A percentile compares a stretch with the other conserved stretches of the same genome.
These are phyloP conservation scores for Epichloe uncinata DNA, from an alignment of 2,329 filamentous ascomycete genomes.

Conservation along the genomic window DNA sequence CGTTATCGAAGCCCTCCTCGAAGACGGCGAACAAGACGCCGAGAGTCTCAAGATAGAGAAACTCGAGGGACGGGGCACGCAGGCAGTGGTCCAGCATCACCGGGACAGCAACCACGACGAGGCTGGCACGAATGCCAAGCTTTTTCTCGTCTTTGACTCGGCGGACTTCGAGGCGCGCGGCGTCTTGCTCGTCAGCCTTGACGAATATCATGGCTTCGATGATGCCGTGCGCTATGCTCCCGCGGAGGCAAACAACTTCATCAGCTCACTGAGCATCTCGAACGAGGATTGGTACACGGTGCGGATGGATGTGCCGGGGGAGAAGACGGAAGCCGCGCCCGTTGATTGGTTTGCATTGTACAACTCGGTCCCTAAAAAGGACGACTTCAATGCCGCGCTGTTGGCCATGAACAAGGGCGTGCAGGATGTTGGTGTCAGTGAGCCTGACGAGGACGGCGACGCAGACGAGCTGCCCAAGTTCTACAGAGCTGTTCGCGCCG, in stretches of 20 bases:
- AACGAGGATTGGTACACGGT: slow-evolving; percentile 4
- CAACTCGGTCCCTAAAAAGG: not conserved
- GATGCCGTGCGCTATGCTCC: slow-evolving; percentile 1
- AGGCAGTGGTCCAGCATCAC: not conserved
- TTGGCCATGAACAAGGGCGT: slow-evolving; percentile 1
- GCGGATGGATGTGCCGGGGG: not conserved
- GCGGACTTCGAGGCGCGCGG: not conserved
- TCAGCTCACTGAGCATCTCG: slow-evolving; percentile 1
- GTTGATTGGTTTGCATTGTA: slow-evolving; percentile 1
- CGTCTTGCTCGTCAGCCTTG: slow-evolving; percentile 1
- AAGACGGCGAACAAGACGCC: not conserved
- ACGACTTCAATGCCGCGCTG: not conserved
- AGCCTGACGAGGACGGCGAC: not conserved
- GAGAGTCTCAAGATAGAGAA: not conserved
- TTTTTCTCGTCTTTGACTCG: slow-evolving; percentile 3
- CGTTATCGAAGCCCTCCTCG: not conserved
- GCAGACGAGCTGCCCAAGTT: not conserved
- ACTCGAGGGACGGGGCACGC: not conserved
- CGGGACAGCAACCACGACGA: not conserved
- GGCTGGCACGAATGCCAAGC: not conserved
- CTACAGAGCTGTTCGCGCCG: not conserved
- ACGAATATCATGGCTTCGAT: slow-evolving; percentile 5
- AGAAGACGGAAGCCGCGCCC: not conserved
- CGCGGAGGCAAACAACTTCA: not conserved
- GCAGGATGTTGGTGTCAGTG: not conserved